phyloP scores from a whole-genome alignment of 257 asterid genomes.

The Solanum virginianum region DNA sequence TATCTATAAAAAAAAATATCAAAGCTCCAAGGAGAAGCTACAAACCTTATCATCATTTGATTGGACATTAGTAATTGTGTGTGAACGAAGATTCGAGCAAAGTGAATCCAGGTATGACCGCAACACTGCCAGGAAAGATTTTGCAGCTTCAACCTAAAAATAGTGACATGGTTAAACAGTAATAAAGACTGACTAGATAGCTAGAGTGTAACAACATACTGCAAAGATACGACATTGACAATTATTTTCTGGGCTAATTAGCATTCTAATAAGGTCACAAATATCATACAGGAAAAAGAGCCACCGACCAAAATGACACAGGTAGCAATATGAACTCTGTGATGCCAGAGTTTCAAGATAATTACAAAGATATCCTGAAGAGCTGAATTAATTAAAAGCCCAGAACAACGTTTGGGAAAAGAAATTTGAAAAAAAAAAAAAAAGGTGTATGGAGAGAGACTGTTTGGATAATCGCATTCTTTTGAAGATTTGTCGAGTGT shows the following conservation, averaged over 20 bases:
- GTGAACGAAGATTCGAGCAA: conserved; percentile 82
- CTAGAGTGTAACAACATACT: neutral
- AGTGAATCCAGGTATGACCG: conserved; percentile 77
- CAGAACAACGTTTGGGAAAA: neutral
- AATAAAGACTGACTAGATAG: neutral
- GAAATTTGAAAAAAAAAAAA: neutral
- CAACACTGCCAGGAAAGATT: conserved; percentile 57
- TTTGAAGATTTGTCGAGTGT: neutral
- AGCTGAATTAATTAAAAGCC: neutral
- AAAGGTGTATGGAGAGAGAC: neutral
- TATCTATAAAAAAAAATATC: no score
- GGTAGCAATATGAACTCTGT: neutral
- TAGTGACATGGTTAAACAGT: conserved; percentile 5
- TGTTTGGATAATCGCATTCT: neutral
- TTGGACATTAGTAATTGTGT: conserved; percentile 95
- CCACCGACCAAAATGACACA: neutral
- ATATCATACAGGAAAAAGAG: neutral
- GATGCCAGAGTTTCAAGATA: neutral
- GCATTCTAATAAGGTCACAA: neutral
- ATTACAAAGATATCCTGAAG: neutral
- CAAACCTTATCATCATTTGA: conserved; percentile 94
- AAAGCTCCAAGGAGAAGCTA: neutral
- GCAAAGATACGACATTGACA: neutral
- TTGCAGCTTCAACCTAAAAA: conserved; percentile 84
- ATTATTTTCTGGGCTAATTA: neutral